Evolutionary conservation across 1,284 basidiomycete genomes (phyloP), one percentile per base, ranked within the genome.

Genomic region (Boletus sp.): DNA sequence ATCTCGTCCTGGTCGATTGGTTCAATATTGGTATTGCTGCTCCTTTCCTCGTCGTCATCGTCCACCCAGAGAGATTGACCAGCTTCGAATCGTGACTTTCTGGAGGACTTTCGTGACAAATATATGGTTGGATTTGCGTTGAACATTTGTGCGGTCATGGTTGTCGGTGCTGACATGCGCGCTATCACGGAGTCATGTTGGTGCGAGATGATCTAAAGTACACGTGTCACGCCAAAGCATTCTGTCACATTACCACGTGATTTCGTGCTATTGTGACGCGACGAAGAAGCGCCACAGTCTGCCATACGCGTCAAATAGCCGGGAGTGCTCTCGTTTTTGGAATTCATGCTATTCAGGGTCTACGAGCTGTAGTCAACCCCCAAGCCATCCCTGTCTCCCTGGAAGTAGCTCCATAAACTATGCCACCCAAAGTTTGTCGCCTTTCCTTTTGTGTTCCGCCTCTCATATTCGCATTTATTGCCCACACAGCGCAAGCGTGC

Each of bases 1-100:
- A 88, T 76, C 61, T 86, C 83, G 38, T 83, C 78, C 53, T 77
- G 72, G 66, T 88, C 84, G 45, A 88, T 85, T 39, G 78, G 77
- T 52, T 88, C 84, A 2, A 71, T 61, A 14, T 73, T 68, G 20
- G 55, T 51, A 16, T 48, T 54, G 16, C 43, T 53, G 23, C 49
- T 54, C 27, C 32, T 37, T 40, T 55, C 65, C 13, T 75, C 70
- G 34, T 66, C 55, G 2, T 70, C 64, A 50, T 71, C 69, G 41
- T 72, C 71, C 20, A 80, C 68, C 80, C 81, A 83, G 14, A 83
- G 66, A 25, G 74, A 76, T 38, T 59, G 64, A 9, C 62, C 61
- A 0, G 56, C 40, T 68, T 70, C 43, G 58, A 65, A 42, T 57
- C 62, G 44, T 56, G 54, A 57, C 69, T 71, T 51, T 56, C 69